Base-by-base conservation (phyloP, 768 basidiomycete genomes). In the Hypholoma sublateritium region DNA sequence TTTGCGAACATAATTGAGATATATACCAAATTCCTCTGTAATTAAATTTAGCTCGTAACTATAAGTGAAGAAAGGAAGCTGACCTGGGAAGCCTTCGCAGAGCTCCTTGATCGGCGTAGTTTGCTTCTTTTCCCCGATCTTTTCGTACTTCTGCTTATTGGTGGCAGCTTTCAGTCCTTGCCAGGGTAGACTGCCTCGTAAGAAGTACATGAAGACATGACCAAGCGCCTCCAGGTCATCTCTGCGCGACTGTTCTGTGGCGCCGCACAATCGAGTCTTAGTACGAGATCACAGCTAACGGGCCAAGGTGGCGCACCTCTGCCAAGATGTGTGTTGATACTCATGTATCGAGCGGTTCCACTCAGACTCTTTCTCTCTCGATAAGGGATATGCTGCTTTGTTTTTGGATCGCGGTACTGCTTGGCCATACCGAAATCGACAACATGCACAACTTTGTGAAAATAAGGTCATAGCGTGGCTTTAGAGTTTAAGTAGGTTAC, bases 391-490 rank as follows among this genome's bases (percentile, higher is more conserved):
- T 99, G 97, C 72, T 98, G 96, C 74, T 97, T 97, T 59, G 95
- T 95, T 79, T 96, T 98, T 11, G 97, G 97, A 72, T 99, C 97
- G 53, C 97, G 89, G 69, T 98, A 99, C 73, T 98, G 96, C 74
- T 98, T 98, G 24, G 97, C 97, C 97, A 99, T 98, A 43, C 97
- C 97, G 69, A 99, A 98, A 72, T 99, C 97, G 55, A 99, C 95
- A 50, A 93, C 89, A 67, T 99, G 96, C 55, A 99, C 80, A 50
- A 88, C 89, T 92, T 65, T 49, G 48, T 47, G 39, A 48, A 37
- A 32, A 58, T 35, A 48, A 41, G 19, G 35, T 32, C 36, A 55
- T 59, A 53, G 42, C 25, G 43, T 25, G 43, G 43, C 42, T 22
- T 21, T 45, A 42, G 14, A n/a, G 0, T 17, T 13, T 1, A 17